Percentiles rank a stretch among this genome's conserved stretches.
These are phyloP conservation scores for Rhododendron ferrugineum DNA, from an alignment of 148 eudicot genomes.

Conservation along the genomic window DNA sequence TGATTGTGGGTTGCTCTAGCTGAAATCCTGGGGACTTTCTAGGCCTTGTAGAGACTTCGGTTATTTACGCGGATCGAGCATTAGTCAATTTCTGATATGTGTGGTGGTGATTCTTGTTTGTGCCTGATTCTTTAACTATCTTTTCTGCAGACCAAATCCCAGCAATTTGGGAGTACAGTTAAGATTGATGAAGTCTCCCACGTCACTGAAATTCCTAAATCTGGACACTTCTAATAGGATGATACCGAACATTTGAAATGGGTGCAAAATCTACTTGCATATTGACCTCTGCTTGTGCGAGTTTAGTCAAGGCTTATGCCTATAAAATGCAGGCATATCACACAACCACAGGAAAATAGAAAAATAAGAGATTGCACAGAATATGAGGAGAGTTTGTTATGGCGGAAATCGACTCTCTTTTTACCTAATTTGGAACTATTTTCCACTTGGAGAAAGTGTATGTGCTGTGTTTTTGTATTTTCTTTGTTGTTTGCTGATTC, in stretches of 20 bases:
- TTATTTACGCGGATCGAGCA: not conserved
- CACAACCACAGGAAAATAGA: not conserved
- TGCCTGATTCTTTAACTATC: not conserved
- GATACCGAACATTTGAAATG: not conserved
- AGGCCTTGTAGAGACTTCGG: not conserved
- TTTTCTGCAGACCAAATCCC: not conserved
- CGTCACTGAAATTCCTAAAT: too few species aligned
- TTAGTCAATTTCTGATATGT: not conserved
- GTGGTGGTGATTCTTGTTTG: not conserved
- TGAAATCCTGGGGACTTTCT: not conserved
- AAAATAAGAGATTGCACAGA: not conserved
- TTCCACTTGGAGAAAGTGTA: conserved; percentile 3
- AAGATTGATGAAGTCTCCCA: not conserved
- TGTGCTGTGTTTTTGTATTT: not conserved
- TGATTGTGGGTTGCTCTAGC: not conserved
- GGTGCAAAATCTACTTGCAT: not conserved
- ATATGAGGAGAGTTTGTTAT: not conserved
- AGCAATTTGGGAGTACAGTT: not conserved
- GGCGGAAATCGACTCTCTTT: not conserved
- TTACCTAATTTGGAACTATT: conserved; percentile 16
- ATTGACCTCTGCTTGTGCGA: not conserved
- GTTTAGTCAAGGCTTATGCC: not conserved
- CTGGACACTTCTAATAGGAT: not conserved
- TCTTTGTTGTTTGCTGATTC: conserved; percentile 1
- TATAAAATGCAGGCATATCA: not conserved